phyloP scores from a whole-genome alignment of 768 basidiomycete species.

The Leccinum rimulosum region DNA sequence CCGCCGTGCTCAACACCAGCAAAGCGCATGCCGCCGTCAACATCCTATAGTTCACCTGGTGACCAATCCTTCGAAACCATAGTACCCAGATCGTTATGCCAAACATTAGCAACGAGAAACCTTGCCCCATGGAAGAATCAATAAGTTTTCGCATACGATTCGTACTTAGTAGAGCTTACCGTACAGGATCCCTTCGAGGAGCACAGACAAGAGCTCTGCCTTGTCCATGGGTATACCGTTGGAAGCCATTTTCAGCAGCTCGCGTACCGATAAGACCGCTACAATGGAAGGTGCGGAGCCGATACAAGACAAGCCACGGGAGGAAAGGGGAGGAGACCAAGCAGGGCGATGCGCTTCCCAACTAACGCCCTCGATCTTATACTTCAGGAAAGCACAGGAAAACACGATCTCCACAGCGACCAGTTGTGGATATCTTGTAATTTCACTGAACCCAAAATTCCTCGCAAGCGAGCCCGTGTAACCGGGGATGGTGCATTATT shows the following conservation, averaged over 20 bases:
- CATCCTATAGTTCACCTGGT: slow-evolving; percentile 21
- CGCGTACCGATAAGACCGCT: not conserved
- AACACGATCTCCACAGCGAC: not conserved
- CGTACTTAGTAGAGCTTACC: slow-evolving; percentile 7
- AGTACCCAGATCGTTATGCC: slow-evolving; percentile 28
- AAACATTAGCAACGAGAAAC: slow-evolving; percentile 38
- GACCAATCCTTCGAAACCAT: not conserved
- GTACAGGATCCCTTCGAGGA: slow-evolving; percentile 20
- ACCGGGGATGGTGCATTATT: not conserved
- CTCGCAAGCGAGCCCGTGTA: not conserved
- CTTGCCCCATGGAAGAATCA: slow-evolving; percentile 15
- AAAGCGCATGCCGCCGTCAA: slow-evolving; percentile 25
- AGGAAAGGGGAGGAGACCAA: not conserved
- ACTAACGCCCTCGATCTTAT: not conserved
- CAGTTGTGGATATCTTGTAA: not conserved
- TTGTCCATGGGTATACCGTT: not conserved
- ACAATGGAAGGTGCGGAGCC: not conserved
- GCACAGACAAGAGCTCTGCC: not conserved
- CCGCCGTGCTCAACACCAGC: slow-evolving; percentile 30
- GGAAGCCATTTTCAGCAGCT: not conserved
- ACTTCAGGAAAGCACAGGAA: not conserved
- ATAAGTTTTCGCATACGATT: not conserved
- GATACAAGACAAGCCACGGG: not conserved
- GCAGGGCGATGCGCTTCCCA: not conserved
- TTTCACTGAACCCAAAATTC: not conserved